phyloP scores from a whole-genome alignment of 1,139 yeast species.

The Candida dubliniensis region DNA sequence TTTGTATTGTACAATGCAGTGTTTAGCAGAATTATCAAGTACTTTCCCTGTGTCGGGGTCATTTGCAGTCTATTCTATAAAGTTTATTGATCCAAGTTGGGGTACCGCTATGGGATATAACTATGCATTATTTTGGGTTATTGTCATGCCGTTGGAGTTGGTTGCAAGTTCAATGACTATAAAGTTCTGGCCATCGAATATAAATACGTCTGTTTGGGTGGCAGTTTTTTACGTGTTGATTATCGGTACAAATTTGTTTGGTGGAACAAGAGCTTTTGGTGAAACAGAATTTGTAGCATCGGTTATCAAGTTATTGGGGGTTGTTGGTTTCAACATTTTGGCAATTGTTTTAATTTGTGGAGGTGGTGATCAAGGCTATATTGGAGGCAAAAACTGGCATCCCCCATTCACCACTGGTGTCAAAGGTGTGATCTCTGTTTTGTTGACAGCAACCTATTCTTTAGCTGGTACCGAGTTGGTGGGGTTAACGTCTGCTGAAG shows the following conservation, averaged over 20 bases:
- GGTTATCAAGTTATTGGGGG: conserved; percentile 58
- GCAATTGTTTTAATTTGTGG: conserved; percentile 72
- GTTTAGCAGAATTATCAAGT: conserved; percentile 67
- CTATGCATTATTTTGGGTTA: conserved; percentile 68
- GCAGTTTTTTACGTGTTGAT: conserved; percentile 61
- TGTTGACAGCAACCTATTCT: conserved; percentile 44
- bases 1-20: conserved; percentile 66
- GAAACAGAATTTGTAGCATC: conserved; percentile 67
- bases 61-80: conserved; percentile 64
- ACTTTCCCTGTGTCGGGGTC: conserved; percentile 71
- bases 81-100: conserved; percentile 69
- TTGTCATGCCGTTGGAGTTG: conserved; percentile 67
- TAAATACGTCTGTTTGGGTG: conserved; percentile 69
- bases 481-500: conserved; percentile 42
- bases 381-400: conserved; percentile 59
- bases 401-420: conserved; percentile 62
- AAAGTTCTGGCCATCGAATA: conserved; percentile 58
- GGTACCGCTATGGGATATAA: conserved; percentile 78
- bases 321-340: conserved; percentile 65
- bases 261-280: conserved; percentile 65
- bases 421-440: conserved; percentile 49
- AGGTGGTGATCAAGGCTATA: conserved; percentile 56
- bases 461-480: conserved; percentile 48
- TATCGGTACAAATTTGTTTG: conserved; percentile 49
- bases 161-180: conserved; percentile 73